Base-by-base conservation (phyloP, 495 filamentous ascomycete species). In the Penicillium canariense region DNA sequence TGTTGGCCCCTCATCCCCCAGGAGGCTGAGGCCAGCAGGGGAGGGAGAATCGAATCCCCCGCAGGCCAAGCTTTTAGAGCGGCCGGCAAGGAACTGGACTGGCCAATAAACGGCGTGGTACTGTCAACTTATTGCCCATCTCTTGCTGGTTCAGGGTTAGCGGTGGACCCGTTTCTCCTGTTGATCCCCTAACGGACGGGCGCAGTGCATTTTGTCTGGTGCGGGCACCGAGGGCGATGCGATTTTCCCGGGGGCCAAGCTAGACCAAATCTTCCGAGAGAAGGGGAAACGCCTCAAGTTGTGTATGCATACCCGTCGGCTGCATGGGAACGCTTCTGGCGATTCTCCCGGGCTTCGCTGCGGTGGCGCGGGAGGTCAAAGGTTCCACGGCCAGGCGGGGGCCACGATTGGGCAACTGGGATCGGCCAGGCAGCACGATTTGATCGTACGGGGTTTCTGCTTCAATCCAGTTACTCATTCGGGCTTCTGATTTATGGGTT, bases 11-110 rank as follows among this genome's bases (percentile, higher is more conserved):
- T 43, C 38, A 2, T 42, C 20, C 15, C 34, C n/a, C 4, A 14
- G 43, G 28, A 23, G 27, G 44, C 17, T 25, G 14, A 1, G 48
- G 11, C 25, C 28, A 44, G 22, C 31, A n/a, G 40, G 26, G 39
- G 26, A 31, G 35, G 31, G 39, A 27, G 40, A 54, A 43, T 46
- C 26, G 42, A 36, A 25, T 27, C 11, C 30, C 40, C 45, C 52
- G 52, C n/a, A 48, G 34, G 48, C 36, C 50, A 58, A 58, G 56
- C 56, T 58, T 58, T 58, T 58, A 30, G 5, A 34, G 50, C 34
- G 50, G 43, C 15, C 38, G 31, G 27, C 35, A 48, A 31, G 44
- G 30, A 20, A 38, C n/a, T 23, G 7, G 23, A 35, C 15, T 1
- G 34, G 38, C 56, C 56, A 58, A 58, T 58, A 15, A 31, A 23